Evolutionary conservation across 1,284 basidiomycete genomes (phyloP).

Genomic region (Amylostereum areolatum): DNA sequence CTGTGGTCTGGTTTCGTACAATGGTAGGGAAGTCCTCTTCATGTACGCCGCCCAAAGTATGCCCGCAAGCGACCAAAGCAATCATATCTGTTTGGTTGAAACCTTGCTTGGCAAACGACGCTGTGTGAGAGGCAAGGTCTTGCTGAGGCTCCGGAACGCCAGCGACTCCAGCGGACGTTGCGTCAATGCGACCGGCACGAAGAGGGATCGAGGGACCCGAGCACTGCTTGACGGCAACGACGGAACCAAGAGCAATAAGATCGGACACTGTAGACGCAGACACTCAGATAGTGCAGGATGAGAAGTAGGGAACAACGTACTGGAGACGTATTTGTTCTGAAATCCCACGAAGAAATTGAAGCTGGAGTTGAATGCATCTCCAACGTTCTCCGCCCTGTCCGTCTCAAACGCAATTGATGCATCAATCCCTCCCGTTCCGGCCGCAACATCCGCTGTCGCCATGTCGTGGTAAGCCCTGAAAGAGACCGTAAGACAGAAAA

Average conservation of each 20-base stretch:
- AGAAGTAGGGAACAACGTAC: too few species aligned
- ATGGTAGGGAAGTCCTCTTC: slow-evolving; percentile 20
- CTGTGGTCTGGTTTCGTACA: slow-evolving; percentile 5
- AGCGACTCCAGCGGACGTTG: slow-evolving; percentile 14
- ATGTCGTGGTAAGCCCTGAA: slow-evolving; percentile 19
- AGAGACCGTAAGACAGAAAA: background rate
- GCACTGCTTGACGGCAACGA: slow-evolving; percentile 17
- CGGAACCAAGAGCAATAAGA: slow-evolving; percentile 18
- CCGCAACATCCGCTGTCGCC: slow-evolving; percentile 17
- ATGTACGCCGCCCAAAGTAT: slow-evolving; percentile 22
- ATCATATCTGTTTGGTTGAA: slow-evolving; percentile 21
- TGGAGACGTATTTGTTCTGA: slow-evolving; percentile 2
- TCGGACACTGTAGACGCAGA: slow-evolving; percentile 8
- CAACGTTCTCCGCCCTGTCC: slow-evolving; percentile 16
- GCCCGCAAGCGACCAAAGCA: slow-evolving; percentile 21
- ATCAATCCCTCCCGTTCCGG: slow-evolving; percentile 22
- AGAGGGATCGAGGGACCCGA: slow-evolving; percentile 16
- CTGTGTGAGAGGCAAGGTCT: slow-evolving; percentile 12
- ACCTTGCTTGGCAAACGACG: slow-evolving; percentile 17
- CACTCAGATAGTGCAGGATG: background rate
- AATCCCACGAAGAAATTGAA: slow-evolving; percentile 3
- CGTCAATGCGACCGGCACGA: slow-evolving; percentile 21
- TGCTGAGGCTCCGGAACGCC: slow-evolving; percentile 24
- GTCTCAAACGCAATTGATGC: slow-evolving; percentile 21
- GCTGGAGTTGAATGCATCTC: slow-evolving; percentile 19